These are phyloP conservation scores for Backusella circina DNA, from an alignment of 192 early-diverging fungal genomes.

Conservation along the genomic window DNA sequence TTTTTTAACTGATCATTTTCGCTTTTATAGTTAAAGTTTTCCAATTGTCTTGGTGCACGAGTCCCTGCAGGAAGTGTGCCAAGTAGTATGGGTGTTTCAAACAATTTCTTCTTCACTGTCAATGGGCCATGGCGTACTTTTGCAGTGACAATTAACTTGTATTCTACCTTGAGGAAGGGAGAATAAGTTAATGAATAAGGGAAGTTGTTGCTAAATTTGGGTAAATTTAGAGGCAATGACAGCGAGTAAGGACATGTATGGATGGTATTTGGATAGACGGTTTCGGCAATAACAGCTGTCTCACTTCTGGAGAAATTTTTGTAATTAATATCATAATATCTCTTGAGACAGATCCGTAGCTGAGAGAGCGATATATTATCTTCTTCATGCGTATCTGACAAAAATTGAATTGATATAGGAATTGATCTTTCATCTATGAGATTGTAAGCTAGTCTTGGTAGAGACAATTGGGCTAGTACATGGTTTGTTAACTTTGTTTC, in stretches of 20 bases:
- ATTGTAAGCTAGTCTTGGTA: constrained; percentile 6
- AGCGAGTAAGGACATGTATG: neutral
- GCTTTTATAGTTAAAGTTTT: neutral
- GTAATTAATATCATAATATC: neutral
- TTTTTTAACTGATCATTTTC: neutral
- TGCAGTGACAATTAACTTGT: neutral
- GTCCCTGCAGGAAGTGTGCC: constrained; percentile 4
- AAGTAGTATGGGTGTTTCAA: constrained; percentile 4
- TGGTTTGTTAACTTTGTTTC: neutral
- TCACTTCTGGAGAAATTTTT: neutral
- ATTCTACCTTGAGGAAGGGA: neutral
- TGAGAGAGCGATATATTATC: neutral
- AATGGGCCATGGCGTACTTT: constrained; percentile 4
- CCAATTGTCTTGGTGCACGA: neutral
- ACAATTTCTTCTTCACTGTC: neutral
- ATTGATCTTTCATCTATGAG: neutral
- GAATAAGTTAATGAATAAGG: neutral
- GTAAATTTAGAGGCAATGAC: neutral
- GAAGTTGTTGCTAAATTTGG: neutral
- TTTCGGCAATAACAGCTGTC: neutral
- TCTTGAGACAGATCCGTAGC: neutral
- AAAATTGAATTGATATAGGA: neutral
- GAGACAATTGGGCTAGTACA: neutral
- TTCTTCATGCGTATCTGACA: neutral
- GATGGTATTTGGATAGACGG: neutral